Evolutionary conservation across 1,284 basidiomycete genomes (phyloP).

Genomic region (Inonotus obliquus): DNA sequence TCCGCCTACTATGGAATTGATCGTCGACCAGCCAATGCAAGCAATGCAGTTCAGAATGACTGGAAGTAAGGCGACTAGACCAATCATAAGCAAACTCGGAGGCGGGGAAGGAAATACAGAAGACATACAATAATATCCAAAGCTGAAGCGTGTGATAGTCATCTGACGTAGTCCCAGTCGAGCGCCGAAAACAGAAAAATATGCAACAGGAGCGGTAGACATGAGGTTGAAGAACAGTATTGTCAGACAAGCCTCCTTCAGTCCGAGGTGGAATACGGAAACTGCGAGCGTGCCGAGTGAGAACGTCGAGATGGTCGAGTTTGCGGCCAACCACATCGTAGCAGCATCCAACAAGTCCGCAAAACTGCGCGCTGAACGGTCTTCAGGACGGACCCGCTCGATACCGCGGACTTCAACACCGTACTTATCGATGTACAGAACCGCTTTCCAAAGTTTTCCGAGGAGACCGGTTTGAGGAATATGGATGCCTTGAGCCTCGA

Average conservation of each 20-base stretch:
- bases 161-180: constrained; percentile 34
- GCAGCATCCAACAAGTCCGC: constrained; percentile 19
- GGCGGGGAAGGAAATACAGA: background rate
- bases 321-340: constrained; percentile 29
- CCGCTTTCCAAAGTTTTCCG: constrained; percentile 23
- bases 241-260: constrained; percentile 29
- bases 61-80: constrained; percentile 23
- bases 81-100: background rate
- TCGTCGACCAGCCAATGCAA: constrained; percentile 32
- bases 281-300: constrained; percentile 33
- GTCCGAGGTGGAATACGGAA: constrained; percentile 27
- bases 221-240: constrained; percentile 36
- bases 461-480: constrained; percentile 10
- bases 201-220: constrained; percentile 31
- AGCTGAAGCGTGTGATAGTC: constrained; percentile 32
- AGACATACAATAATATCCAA: constrained; percentile 25
- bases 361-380: constrained; percentile 17
- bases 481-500: constrained; percentile 16
- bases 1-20: constrained; percentile 36
- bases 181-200: constrained; percentile 32
- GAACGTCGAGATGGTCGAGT: constrained; percentile 28
- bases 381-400: constrained; percentile 27
- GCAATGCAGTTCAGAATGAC: constrained; percentile 29
- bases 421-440: constrained; percentile 25
- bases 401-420: constrained; percentile 29